These are phyloP conservation scores for Eremothecium coryli DNA, from an alignment of 1,139 yeast genomes.

Conservation along the genomic window DNA sequence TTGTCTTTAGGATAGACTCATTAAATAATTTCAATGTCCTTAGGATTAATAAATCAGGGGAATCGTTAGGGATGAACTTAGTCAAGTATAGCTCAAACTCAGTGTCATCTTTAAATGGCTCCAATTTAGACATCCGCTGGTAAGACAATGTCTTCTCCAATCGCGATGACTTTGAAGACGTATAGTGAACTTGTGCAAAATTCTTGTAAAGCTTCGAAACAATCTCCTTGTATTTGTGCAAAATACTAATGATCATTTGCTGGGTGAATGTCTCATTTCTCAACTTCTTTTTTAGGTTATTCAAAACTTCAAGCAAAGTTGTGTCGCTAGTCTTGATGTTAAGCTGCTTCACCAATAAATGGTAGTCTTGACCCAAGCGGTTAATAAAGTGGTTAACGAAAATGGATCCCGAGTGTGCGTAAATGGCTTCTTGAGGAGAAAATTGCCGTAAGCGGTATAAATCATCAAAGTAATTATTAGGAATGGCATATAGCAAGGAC, in stretches of 20 bases:
- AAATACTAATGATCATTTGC: slow-evolving; percentile 69
- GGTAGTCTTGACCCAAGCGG: slow-evolving; percentile 79
- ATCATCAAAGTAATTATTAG: slow-evolving; percentile 72
- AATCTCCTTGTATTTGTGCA: slow-evolving; percentile 60
- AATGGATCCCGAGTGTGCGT: slow-evolving; percentile 89
- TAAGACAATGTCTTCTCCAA: slow-evolving; percentile 79
- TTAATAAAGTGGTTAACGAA: slow-evolving; percentile 92
- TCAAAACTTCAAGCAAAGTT: slow-evolving; percentile 65
- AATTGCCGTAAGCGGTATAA: slow-evolving; percentile 68
- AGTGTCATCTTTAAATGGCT: slow-evolving; percentile 64
- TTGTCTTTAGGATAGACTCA: slow-evolving; percentile 81
- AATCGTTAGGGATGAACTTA: slow-evolving; percentile 66
- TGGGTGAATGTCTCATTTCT: slow-evolving; percentile 92
- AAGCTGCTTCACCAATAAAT: slow-evolving; percentile 39
- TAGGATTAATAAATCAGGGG: slow-evolving; percentile 69
- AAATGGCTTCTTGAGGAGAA: slow-evolving; percentile 88
- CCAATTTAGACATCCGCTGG: slow-evolving; percentile 72
- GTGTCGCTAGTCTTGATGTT: slow-evolving; percentile 22
- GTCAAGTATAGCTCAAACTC: slow-evolving; percentile 64
- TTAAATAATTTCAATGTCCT: slow-evolving; percentile 79
- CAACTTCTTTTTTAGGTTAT: slow-evolving; percentile 75
- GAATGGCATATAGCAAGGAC: slow-evolving; percentile 82
- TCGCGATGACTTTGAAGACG: slow-evolving; percentile 42
- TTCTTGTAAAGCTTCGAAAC: slow-evolving; percentile 80
- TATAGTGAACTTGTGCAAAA: slow-evolving; percentile 87